phyloP scores from a whole-genome alignment of 2,329 filamentous ascomycete genomes.

The Venturia oleaginea region DNA sequence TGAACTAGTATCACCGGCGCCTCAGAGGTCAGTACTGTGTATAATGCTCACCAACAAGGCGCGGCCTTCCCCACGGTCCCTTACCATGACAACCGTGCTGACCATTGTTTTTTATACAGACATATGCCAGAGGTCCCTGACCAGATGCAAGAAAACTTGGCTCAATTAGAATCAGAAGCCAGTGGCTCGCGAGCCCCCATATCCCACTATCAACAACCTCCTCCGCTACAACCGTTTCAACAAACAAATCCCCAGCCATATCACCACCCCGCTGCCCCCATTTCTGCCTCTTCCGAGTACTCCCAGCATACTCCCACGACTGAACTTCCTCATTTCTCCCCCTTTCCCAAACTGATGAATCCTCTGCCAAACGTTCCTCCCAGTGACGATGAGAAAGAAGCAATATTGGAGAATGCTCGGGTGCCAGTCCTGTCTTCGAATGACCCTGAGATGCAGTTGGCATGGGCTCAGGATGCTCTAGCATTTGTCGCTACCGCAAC shows the following conservation, averaged over 20 bases:
- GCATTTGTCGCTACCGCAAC: constrained; percentile 78
- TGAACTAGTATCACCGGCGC: constrained; percentile 59
- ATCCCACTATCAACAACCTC: constrained; percentile 21
- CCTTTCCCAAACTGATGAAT: constrained; percentile 75
- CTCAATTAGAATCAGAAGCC: constrained; percentile 80
- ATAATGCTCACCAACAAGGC: constrained; percentile 3
- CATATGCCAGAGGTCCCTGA: constrained; percentile 92
- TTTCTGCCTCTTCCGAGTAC: constrained; percentile 21
- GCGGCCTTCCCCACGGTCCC: not conserved
- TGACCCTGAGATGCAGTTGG: constrained; percentile 91
- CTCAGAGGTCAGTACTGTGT: constrained; percentile 50
- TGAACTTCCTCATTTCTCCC: constrained; percentile 72
- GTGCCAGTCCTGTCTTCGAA: constrained; percentile 81
- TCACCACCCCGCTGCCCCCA: constrained; percentile 17
- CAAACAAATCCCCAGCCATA: constrained; percentile 19
- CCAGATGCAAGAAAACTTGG: constrained; percentile 91
- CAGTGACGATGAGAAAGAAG: constrained; percentile 88
- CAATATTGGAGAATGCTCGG: constrained; percentile 76
- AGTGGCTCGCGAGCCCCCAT: constrained; percentile 33
- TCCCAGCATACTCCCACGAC: constrained; percentile 26
- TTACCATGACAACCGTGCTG: not conserved
- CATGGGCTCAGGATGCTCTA: constrained; percentile 90
- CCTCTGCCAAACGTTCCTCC: constrained; percentile 82
- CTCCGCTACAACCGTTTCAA: constrained; percentile 2
- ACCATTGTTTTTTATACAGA: constrained; percentile 40